Base-by-base conservation (phyloP, 164 flowering plant genomes). In the Macadamia tetraphylla region DNA sequence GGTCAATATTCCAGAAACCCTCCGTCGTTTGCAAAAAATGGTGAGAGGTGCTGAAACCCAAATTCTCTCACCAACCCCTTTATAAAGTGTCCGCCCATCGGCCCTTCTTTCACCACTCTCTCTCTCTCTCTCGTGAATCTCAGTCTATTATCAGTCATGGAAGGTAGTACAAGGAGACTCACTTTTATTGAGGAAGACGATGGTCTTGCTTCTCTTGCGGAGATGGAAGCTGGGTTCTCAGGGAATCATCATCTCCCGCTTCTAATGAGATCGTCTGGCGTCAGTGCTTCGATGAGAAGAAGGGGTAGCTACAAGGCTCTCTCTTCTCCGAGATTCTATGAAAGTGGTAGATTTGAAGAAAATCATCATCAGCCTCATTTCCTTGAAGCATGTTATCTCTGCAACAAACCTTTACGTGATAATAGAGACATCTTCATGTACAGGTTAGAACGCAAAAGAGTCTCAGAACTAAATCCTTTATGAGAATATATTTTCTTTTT, bases 361-460 rank as follows among this genome's bases (percentile, higher is more conserved):
- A 23, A 23, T 23, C 23, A 23, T 23, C 23, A 23, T 23, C 23
- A 78, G 15, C 85, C 83, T 49, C 83, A 89, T 77, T 89, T 92
- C 68, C 73, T 92, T 1, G 89, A 88, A 42, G 68, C 92, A 12
- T 92, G 97, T 69, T 80, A 71, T 62, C 84, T 87, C 60, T 92
- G 97, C 76, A 80, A 83, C 66, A 89, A 85, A 51, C 83, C 82
- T 1, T 81, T 92, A 12, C 84, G 81, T 1, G 76, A 73, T 58
- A 88, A 85, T 81, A 78, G 71, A 51, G 97, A 92, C 74, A 90
- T 92, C 81, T 92, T 84, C 84, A 92, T 92, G 97, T 92, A 92
- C 92, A 89, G 92, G 97, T 91, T 68, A 53, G 88, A 6, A 14
- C 8, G 2, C 15, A 23, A 23, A 23, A 3, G 53, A 10, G 8